Conservation (phyloP, 257 asterid genomes). For the Nicotiana obtusifolia region DNA sequence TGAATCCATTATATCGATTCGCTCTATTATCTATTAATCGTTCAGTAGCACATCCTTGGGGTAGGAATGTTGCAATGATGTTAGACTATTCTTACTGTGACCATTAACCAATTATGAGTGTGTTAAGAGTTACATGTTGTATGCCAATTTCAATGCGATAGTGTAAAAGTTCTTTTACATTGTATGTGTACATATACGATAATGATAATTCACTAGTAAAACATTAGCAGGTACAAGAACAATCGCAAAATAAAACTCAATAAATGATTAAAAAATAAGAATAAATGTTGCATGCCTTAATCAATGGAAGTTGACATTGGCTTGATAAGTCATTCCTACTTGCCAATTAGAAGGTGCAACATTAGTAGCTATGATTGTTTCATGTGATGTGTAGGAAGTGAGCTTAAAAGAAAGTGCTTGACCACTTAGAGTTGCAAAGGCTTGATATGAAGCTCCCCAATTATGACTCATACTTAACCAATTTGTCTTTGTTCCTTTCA, state of each 20-base stretch:
- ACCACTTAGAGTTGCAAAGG: slow-evolving; percentile 57
- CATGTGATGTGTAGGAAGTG: slow-evolving; percentile 48
- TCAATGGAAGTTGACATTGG: slow-evolving; percentile 52
- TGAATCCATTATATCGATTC: neutral
- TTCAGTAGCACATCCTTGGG: neutral
- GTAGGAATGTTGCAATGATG: neutral
- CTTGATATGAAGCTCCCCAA: slow-evolving; percentile 93
- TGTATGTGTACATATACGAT: neutral
- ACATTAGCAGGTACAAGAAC: neutral
- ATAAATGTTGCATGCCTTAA: neutral
- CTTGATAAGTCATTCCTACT: slow-evolving; percentile 46
- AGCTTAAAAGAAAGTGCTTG: slow-evolving; percentile 64
- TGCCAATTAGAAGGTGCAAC: slow-evolving; percentile 71
- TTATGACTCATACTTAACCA: slow-evolving; percentile 96
- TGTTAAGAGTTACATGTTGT: neutral
- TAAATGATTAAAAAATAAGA: neutral
- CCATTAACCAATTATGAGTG: neutral
- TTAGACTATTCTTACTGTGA: neutral
- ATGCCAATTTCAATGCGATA: neutral
- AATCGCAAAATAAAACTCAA: neutral
- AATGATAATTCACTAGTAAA: neutral
- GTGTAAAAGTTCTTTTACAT: neutral
- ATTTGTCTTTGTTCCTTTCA: slow-evolving; percentile 62
- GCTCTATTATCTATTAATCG: neutral
- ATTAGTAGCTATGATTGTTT: slow-evolving; percentile 46